Evolutionary conservation across 768 basidiomycete genomes (phyloP).

Genomic region (Tricholoma matsutake): DNA sequence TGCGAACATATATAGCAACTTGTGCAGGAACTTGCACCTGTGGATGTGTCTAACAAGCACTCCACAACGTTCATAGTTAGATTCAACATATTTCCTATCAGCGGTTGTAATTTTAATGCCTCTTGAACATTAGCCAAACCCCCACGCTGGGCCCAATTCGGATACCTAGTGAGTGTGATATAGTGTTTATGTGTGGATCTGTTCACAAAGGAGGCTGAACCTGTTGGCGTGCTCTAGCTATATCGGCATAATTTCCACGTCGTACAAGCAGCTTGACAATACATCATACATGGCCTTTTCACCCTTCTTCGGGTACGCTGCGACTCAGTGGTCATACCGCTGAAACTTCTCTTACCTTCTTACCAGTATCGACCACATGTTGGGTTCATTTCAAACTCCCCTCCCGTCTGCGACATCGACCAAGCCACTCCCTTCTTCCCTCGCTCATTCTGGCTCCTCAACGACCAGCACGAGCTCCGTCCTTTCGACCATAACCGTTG

Average conservation of each 20-base stretch:
- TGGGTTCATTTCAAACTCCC: constrained; percentile 51
- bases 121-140: constrained; percentile 41
- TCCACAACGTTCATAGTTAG: constrained; percentile 59
- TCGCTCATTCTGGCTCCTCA: constrained; percentile 34
- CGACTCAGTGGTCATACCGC: neutral
- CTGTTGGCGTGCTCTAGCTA: constrained; percentile 41
- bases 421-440: constrained; percentile 38
- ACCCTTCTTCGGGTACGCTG: constrained; percentile 51
- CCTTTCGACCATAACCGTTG: constrained; percentile 41
- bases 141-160: constrained; percentile 55
- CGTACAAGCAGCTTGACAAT: constrained; percentile 27
- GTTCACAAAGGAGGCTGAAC: neutral
- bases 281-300: constrained; percentile 43
- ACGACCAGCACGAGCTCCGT: constrained; percentile 24
- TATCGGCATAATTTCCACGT: constrained; percentile 50
- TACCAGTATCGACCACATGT: constrained; percentile 54
- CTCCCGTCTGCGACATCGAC: constrained; percentile 46
- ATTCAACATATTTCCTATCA: neutral
- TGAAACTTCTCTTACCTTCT: constrained; percentile 2
- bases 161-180: constrained; percentile 53
- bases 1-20: constrained; percentile 39
- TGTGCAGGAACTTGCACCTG: constrained; percentile 52
- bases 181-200: neutral
- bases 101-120: neutral
- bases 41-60: constrained; percentile 45